Evolutionary conservation across 2,329 filamentous ascomycete species (phyloP), one percentile per base, ranked within the genome.

Genomic region (Colletotrichum trifolii): DNA sequence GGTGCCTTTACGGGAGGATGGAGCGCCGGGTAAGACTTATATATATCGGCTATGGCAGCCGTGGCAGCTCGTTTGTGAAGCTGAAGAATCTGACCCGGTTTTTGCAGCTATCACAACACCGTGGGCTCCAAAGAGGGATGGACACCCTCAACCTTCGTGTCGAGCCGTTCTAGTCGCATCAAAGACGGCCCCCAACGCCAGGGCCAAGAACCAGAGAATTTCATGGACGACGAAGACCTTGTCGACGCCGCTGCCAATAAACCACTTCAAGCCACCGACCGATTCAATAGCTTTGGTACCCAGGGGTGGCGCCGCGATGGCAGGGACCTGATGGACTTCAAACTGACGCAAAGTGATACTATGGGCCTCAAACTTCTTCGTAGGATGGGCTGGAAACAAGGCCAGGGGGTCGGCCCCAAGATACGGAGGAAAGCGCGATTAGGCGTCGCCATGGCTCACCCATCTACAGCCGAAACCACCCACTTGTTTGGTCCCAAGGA

Each of bases 91-190:
- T 63, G 66, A 73, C 64, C 70, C 71, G 72, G 76, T 74, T 79
- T 74, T 69, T 35, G 13, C 77, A 95, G 93, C 71, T 97, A 98
- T 79, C 98, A 96, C 81, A 99, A 99, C 76, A 97, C 94, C 6
- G 96, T 98, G 70, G 96, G 96, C 57, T 97, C 95, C 61, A 98
- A 98, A 78, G 95, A 99, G 83, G 96, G 96, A 81, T 99, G 95
- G 95, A 90, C 93, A 1, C 96, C 96, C 2, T 89, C 93, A 25
- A 91, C 92, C 0, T 99, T 98, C 76, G 90, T 97, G 9, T 98
- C 95, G 7, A 97, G 94, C 55, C 91, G 96, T 33, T 82, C 87
- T 43, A 93, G 92, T 72, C 91, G 94, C 60, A 88, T 85, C 69
- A 92, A 92, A 73, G 87, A 91, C 80, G 83, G 81, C 39, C 64